Evolutionary conservation across 257 asterid genomes (phyloP).

Genomic region (Rubia yunnanensis): DNA sequence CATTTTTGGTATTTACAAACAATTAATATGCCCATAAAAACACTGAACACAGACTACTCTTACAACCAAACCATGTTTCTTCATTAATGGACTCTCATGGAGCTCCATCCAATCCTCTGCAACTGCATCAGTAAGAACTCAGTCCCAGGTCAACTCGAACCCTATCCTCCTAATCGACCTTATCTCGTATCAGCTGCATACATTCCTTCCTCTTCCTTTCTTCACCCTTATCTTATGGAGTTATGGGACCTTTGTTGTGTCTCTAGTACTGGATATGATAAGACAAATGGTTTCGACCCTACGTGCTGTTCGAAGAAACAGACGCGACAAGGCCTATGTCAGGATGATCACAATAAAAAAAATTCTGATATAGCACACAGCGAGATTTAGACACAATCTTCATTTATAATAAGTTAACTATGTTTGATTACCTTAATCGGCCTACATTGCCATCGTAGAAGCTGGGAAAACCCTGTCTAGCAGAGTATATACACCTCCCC

Average conservation of each 20-base stretch:
- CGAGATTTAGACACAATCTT: neutral
- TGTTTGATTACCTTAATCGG: slow-evolving; percentile 2
- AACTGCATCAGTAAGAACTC: neutral
- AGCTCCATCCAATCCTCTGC: neutral
- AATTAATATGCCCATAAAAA: neutral
- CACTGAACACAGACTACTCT: neutral
- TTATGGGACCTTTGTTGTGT: slow-evolving; percentile 1
- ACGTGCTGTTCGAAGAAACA: neutral
- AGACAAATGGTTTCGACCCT: neutral
- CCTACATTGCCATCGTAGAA: slow-evolving; percentile 65
- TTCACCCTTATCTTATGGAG: neutral
- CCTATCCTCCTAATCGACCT: neutral
- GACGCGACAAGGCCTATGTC: neutral
- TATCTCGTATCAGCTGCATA: slow-evolving; percentile 4
- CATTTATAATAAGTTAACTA: neutral
- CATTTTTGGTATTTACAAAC: neutral
- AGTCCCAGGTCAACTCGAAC: neutral
- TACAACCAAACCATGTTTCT: neutral
- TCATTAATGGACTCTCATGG: neutral
- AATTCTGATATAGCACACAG: neutral
- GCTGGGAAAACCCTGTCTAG: slow-evolving; percentile 69
- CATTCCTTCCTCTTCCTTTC: neutral
- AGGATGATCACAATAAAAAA: neutral
- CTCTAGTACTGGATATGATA: neutral
- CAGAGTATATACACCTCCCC: slow-evolving; percentile 80